Evolutionary conservation across 495 filamentous ascomycete genomes (phyloP).

Genomic region (Neurospora sp.): DNA sequence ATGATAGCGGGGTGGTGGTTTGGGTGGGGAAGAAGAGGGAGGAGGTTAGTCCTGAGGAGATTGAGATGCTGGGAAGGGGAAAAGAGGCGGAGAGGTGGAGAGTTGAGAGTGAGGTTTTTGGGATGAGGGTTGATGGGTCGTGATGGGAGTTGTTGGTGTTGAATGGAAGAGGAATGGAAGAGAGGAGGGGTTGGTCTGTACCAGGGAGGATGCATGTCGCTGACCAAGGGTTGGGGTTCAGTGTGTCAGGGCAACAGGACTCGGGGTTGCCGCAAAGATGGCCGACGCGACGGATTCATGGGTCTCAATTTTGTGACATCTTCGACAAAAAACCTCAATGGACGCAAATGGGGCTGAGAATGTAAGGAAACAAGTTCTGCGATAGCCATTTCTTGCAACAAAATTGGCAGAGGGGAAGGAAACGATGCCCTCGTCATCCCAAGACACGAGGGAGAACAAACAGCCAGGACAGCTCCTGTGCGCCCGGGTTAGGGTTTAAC

Average conservation of each 20-base stretch:
- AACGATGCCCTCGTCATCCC: neutral
- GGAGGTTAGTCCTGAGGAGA: neutral
- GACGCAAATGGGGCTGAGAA: neutral
- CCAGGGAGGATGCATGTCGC: neutral
- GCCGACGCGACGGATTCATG: neutral
- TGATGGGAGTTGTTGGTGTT: neutral
- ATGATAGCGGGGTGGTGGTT: neutral
- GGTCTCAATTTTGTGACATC: neutral
- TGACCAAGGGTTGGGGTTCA: neutral
- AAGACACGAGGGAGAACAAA: neutral
- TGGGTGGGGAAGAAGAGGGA: neutral
- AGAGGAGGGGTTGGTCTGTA: neutral
- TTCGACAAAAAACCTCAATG: neutral
- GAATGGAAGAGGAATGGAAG: neutral
- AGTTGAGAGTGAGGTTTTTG: neutral
- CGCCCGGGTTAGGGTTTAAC: neutral
- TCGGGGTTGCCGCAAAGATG: neutral
- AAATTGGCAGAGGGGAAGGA: neutral
- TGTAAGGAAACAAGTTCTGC: neutral
- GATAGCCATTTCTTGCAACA: neutral
- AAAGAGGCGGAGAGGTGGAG: neutral
- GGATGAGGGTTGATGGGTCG: neutral
- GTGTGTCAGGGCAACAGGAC: neutral
- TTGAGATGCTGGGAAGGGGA: constrained; percentile 3
- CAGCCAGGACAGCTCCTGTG: neutral